phyloP scores from a whole-genome alignment of 225 moss, liverwort and hornwort genomes.

The Anthoceros angustus region DNA sequence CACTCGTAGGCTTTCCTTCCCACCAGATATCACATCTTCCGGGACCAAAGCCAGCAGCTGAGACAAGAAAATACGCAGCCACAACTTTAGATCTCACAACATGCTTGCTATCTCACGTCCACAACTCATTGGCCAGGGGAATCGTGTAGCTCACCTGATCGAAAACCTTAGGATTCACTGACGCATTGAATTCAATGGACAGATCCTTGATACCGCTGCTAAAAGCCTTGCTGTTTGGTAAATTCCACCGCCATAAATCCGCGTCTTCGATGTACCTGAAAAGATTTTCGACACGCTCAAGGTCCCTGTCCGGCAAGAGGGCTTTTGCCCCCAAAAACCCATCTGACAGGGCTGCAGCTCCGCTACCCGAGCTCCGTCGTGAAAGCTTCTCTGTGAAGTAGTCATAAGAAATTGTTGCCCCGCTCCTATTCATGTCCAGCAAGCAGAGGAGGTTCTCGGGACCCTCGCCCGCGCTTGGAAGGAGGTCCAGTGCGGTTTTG shows the following conservation, averaged over 20 bases:
- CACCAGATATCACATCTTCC: conserved; percentile 35
- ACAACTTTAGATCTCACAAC: not conserved
- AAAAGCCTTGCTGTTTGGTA: conserved; percentile 65
- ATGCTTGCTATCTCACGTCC: not conserved
- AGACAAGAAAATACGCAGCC: not conserved
- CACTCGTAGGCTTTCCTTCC: conserved; percentile 37
- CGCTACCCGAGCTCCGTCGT: not conserved
- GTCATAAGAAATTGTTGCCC: conserved; percentile 64
- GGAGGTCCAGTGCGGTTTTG: conserved; percentile 66
- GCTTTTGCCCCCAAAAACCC: conserved; percentile 8
- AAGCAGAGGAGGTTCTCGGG: conserved; percentile 43
- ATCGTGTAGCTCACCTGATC: conserved; percentile 30
- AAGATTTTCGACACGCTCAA: conserved; percentile 27
- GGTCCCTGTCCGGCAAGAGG: conserved; percentile 10
- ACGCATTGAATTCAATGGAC: conserved; percentile 43
- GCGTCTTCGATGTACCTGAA: conserved; percentile 77
- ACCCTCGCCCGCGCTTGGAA: conserved; percentile 41
- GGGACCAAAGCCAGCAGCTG: conserved; percentile 53
- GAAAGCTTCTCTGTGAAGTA: conserved; percentile 36
- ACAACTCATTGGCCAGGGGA: not conserved
- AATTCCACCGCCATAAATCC: conserved; percentile 68
- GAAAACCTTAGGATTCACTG: conserved; percentile 42
- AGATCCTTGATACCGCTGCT: conserved; percentile 61
- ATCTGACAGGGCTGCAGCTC: conserved; percentile 3
- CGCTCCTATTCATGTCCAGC: conserved; percentile 62